A percentile compares a stretch with the other conserved stretches of the same genome.
Evolutionary conservation across 1,139 yeast species (phyloP).

Genomic region (Pichia norvegensis): DNA sequence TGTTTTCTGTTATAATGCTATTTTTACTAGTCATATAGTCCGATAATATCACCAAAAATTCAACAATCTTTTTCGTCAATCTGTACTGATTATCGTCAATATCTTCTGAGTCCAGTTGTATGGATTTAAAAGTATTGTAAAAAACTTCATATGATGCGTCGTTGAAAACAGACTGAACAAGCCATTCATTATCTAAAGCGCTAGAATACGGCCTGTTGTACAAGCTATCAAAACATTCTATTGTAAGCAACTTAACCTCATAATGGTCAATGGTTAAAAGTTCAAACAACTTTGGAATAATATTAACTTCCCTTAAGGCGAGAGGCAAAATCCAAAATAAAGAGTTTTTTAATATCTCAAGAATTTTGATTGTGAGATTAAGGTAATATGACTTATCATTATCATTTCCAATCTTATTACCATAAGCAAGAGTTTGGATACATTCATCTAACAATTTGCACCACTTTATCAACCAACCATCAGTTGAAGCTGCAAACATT

Average conservation of each 20-base stretch:
- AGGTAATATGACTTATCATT: constrained; percentile 4
- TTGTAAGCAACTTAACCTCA: constrained; percentile 70
- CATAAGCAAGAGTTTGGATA: constrained; percentile 24
- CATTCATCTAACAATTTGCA: constrained; percentile 53
- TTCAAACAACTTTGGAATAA: constrained; percentile 57
- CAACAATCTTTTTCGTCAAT: constrained; percentile 80
- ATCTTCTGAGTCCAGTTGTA: constrained; percentile 62
- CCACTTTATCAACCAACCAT: constrained; percentile 90
- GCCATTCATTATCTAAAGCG: constrained; percentile 66
- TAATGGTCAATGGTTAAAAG: constrained; percentile 55
- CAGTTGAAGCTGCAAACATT: constrained; percentile 53
- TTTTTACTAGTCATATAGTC: constrained; percentile 51
- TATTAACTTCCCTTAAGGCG: constrained; percentile 59
- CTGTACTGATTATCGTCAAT: constrained; percentile 75
- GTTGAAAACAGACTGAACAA: constrained; percentile 64
- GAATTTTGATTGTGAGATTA: constrained; percentile 53
- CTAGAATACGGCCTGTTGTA: constrained; percentile 73
- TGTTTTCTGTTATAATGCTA: constrained; percentile 32
- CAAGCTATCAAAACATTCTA: constrained; percentile 83
- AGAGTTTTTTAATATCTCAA: constrained; percentile 83
- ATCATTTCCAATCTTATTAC: background rate
- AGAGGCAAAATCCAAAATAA: constrained; percentile 85
- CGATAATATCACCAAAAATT: constrained; percentile 85
- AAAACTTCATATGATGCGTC: constrained; percentile 65
- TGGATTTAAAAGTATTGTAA: constrained; percentile 53